phyloP scores from a whole-genome alignment of 202 grass and related monocot species.

The Bolboschoenoplectus hybrid region DNA sequence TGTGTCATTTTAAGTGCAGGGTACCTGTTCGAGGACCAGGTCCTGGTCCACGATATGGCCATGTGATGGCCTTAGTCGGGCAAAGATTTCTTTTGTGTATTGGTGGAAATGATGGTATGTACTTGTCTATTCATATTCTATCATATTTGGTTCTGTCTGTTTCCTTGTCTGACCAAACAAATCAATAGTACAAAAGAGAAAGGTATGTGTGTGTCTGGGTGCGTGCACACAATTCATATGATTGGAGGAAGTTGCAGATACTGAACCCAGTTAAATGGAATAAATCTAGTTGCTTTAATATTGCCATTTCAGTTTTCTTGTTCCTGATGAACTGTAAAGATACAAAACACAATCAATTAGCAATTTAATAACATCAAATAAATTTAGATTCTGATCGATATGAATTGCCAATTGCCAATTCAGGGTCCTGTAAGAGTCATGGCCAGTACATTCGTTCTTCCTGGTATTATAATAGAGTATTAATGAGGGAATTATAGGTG shows the following conservation, averaged over 20 bases:
- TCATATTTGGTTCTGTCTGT: conserved; percentile 17
- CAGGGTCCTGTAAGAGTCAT: background rate
- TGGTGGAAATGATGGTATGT: conserved; percentile 96
- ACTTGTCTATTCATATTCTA: conserved; percentile 12
- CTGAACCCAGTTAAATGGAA: background rate
- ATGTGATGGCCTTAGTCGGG: conserved; percentile 99
- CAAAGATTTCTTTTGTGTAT: conserved; percentile 94
- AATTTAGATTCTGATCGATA: conserved; percentile 6
- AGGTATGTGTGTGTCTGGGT: background rate
- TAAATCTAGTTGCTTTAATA: background rate
- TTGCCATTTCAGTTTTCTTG: background rate
- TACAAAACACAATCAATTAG: background rate
- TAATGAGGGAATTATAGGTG: background rate
- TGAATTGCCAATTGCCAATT: background rate
- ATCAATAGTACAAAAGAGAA: conserved; percentile 18
- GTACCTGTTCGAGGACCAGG: conserved; percentile 96
- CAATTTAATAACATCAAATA: background rate
- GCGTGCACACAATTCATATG: background rate
- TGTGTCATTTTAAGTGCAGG: conserved; percentile 53
- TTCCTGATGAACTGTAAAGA: background rate
- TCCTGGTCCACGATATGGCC: conserved; percentile 93
- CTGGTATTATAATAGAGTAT: background rate
- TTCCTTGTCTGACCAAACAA: conserved; percentile 12
- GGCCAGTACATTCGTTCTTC: background rate
- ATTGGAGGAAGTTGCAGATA: background rate